Conservation (phyloP, 1,284 basidiomycete species). For the Tetrapyrgos nigripes region DNA sequence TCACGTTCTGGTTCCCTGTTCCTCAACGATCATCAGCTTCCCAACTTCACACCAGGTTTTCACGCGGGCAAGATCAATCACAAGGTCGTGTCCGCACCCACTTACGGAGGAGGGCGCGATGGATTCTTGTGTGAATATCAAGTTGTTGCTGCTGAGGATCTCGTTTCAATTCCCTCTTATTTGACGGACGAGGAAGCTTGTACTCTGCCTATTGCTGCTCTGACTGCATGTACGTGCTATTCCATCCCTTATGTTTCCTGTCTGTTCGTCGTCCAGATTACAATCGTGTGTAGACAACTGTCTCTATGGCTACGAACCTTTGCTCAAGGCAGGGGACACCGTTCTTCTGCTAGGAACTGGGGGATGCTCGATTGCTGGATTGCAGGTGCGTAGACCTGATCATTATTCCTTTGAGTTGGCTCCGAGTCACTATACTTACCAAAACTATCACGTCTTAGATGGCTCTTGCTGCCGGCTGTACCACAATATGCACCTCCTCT, state of each 20-base stretch:
- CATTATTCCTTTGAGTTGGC: no score
- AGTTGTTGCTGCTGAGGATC: constrained; percentile 20
- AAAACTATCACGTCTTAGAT: constrained; percentile 57
- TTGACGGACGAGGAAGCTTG: constrained; percentile 58
- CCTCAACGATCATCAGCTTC: background rate
- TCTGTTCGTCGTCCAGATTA: constrained; percentile 35
- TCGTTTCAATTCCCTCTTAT: constrained; percentile 52
- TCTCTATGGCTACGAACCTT: constrained; percentile 46
- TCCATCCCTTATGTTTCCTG: background rate
- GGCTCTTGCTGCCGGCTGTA: constrained; percentile 61
- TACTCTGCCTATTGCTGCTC: constrained; percentile 45
- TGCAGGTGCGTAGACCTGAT: background rate
- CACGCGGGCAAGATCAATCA: background rate
- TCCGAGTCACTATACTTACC: constrained; percentile 8
- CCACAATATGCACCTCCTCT: constrained; percentile 65
- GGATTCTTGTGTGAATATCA: background rate
- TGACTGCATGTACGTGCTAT: background rate
- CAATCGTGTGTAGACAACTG: constrained; percentile 56
- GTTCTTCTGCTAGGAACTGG: constrained; percentile 65
- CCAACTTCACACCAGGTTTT: background rate
- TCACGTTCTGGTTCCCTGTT: no score
- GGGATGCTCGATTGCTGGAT: constrained; percentile 31
- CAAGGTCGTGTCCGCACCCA: background rate
- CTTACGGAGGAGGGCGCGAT: background rate
- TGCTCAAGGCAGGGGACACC: constrained; percentile 50